Evolutionary conservation across 257 asterid genomes (phyloP), one percentile per base, ranked within the genome.

Genomic region (Primulina tabacum): DNA sequence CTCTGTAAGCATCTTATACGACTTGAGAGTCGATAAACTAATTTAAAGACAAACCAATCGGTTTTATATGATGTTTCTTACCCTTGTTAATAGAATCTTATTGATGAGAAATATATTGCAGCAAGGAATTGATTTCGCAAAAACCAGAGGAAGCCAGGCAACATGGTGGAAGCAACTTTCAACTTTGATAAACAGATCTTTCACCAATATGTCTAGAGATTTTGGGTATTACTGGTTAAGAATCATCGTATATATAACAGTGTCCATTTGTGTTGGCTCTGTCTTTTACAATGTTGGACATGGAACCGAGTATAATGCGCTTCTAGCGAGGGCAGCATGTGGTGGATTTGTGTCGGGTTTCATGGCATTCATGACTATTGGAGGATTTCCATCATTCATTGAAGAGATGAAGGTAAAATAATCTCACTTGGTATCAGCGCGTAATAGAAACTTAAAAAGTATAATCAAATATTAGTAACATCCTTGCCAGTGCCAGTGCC

Each of bases 311-410:
- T 74, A 73, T 21, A 78, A 61, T 18, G 84, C 98, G 4, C 78
- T 90, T 50, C 71, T 86, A 21, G 96, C 95, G 0, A 76, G 98
- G 73, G 98, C 95, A 18, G 92, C 95, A 32, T 89, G 92, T 24
- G 97, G 92, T 8, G 98, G 96, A 37, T 93, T 90, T 61, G 73
- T 93, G 40, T 83, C 97, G 2, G 98, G 98, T 9, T 93, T 87
- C 61, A 93, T 93, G 98, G 83, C 93, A 7, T 88, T 90, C 87
- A 93, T 93, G 98, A 82, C 97, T 34, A 87, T 93, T 6, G 98
- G 98, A 60, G 98, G 97, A 55, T 93, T 93, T 85, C 98, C 98
- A 66, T 88, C 95, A 10, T 93, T 93, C 86, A 87, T 90, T 47
- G 98, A 93, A 81, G 98, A 92, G 79, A 87, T 92, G 92, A 88